Evolutionary conservation across 306 rosid genomes (phyloP), one percentile per base, ranked within the genome.

Genomic region (Phaseolus lunatus): DNA sequence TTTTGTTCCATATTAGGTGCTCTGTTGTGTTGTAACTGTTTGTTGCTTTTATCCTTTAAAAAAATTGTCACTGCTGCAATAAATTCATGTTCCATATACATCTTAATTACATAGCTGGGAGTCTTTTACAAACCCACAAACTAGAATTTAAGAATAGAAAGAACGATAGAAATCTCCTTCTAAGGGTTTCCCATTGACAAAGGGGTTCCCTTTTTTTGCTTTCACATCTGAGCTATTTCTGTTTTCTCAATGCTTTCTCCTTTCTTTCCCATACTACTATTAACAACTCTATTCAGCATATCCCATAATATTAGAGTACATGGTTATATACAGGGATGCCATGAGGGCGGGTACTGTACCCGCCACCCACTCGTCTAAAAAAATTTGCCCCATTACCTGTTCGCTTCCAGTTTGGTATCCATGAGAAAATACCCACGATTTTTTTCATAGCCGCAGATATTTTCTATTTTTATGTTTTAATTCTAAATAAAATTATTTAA

Each of bases 41-140:
- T 65, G 20, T 39, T 23, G 31, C 58, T 35, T 65, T 29, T 16
- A 23, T 33, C 39, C 64, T 77, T 23, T 5, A 52, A 50, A 35
- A 18, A 29, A 31, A n/a, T n/a, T n/a, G 31, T 48, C 26, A 19
- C 19, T 48, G 66, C 29, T 77, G 67, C 56, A 52, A 67, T 53
- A 33, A 41, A 4, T 77, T 74, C 70, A 59, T 69, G 33, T 18
- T 39, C 70, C 71, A 15, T 73, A 9, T 66, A 12, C 66, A 59
- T 52, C 50, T 50, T 48, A 79, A 35, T 15, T 63, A 26, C 57
- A 63, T 45, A 41, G 26, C 47, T n/a, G 26, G 48, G 48, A 63
- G 16, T 33, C 48, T 29, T 20, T 29, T 15, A 61, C 22, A 29
- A 61, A 61, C 41, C 6, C 33, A 7, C 39, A 16, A 29, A 7